phyloP scores from a whole-genome alignment of 768 basidiomycete genomes.

The Phylloporus sp. region DNA sequence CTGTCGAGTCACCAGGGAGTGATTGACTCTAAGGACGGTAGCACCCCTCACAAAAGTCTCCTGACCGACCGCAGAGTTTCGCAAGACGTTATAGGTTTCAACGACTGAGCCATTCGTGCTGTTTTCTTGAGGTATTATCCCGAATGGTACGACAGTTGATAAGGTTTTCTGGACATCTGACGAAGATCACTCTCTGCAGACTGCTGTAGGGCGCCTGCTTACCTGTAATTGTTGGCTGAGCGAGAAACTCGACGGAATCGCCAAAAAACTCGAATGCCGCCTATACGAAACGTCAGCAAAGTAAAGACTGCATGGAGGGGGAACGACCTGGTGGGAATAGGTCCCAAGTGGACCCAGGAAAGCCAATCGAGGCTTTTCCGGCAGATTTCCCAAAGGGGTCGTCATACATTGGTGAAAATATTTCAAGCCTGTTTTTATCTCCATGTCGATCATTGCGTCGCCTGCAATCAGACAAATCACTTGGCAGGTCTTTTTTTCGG shows the following conservation, averaged over 20 bases:
- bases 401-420: constrained; percentile 11
- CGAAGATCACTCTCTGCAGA: background rate
- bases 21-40: constrained; percentile 56
- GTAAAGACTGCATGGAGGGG: background rate
- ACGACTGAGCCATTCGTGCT: constrained; percentile 68
- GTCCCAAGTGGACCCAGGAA: constrained; percentile 69
- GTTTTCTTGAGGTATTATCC: constrained; percentile 80
- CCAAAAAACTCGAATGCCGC: constrained; percentile 48
- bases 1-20: constrained; percentile 61
- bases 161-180: constrained; percentile 60
- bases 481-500: background rate
- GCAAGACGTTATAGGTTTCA: constrained; percentile 70
- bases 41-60: constrained; percentile 57
- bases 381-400: background rate
- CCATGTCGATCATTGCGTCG: constrained; percentile 1
- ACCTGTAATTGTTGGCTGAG: constrained; percentile 40
- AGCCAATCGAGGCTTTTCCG: constrained; percentile 35
- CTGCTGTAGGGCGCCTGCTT: constrained; percentile 6
- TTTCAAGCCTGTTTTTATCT: constrained; percentile 4
- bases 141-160: constrained; percentile 41
- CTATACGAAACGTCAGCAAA: constrained; percentile 33
- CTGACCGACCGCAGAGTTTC: constrained; percentile 35
- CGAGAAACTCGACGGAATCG: constrained; percentile 40
- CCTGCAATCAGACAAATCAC: background rate
- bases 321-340: constrained; percentile 59